Evolutionary conservation across 2,329 filamentous ascomycete species (phyloP).

Genomic region (Trichoderma sp.): DNA sequence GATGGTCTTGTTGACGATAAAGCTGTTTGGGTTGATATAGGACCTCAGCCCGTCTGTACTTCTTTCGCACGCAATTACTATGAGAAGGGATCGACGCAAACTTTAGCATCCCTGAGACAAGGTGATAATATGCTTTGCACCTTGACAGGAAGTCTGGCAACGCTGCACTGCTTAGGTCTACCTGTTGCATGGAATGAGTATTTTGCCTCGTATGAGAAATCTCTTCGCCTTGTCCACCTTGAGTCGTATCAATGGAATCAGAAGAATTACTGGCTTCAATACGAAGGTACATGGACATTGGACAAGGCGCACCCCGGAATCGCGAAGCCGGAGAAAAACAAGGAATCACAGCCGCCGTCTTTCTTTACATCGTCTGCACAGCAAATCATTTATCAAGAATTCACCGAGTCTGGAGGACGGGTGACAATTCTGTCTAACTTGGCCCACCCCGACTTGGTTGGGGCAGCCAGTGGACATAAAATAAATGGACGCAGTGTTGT

Average conservation of each 20-base stretch:
- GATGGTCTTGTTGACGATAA: constrained; percentile 35
- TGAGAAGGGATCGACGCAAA: constrained; percentile 31
- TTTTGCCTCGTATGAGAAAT: constrained; percentile 41
- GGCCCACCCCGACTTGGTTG: background rate
- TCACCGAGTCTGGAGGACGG: background rate
- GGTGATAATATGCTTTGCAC: background rate
- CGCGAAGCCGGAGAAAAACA: constrained; percentile 24
- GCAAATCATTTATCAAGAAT: background rate
- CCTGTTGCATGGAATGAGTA: constrained; percentile 69
- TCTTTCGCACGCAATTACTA: constrained; percentile 42
- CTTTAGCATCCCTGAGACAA: background rate
- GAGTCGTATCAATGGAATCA: constrained; percentile 27
- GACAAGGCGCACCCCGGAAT: constrained; percentile 47
- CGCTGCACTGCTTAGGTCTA: constrained; percentile 48
- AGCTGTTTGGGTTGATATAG: constrained; percentile 64
- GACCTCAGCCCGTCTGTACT: constrained; percentile 62
- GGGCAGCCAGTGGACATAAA: background rate
- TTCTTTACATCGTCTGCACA: background rate
- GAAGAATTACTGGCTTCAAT: constrained; percentile 66
- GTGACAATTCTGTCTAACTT: background rate
- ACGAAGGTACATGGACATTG: constrained; percentile 55
- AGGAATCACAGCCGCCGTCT: background rate
- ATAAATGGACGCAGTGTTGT: background rate
- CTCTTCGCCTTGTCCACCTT: background rate
- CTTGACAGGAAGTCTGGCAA: background rate